These are phyloP conservation scores for Kazachstania viticola DNA, from an alignment of 805 yeast genomes.

Conservation along the genomic window DNA sequence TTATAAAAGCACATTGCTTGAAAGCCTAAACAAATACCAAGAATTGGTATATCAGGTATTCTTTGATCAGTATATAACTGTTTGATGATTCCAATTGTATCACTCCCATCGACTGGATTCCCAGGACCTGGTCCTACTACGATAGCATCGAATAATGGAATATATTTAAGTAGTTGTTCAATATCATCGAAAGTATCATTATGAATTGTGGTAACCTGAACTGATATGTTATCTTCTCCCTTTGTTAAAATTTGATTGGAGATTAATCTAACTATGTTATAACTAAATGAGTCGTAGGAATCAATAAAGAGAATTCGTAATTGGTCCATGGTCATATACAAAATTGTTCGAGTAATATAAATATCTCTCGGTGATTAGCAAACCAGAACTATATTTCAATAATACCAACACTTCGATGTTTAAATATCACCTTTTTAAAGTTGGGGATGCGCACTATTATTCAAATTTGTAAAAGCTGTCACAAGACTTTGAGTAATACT, in stretches of 20 bases:
- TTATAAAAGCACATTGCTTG: slow-evolving; percentile 62
- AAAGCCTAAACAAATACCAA: slow-evolving; percentile 91
- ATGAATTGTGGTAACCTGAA: slow-evolving; percentile 28
- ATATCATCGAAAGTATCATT: slow-evolving; percentile 27
- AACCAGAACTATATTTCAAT: too few relatives aligned
- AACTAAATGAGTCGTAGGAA: slow-evolving; percentile 92
- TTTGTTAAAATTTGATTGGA: slow-evolving; percentile 27
- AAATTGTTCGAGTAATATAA: too few relatives aligned
- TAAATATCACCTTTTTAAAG: too few relatives aligned
- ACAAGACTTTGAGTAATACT: too few relatives aligned
- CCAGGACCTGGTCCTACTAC: slow-evolving; percentile 98
- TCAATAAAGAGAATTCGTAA: slow-evolving; percentile 41
- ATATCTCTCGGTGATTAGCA: too few relatives aligned
- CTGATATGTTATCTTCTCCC: slow-evolving; percentile 5
- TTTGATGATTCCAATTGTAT: slow-evolving; percentile 66
- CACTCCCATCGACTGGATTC: slow-evolving; percentile 43
- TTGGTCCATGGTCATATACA: slow-evolving; percentile 6
- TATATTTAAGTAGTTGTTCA: slow-evolving; percentile 29
- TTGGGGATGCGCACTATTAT: too few relatives aligned
- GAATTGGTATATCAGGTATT: slow-evolving; percentile 42
- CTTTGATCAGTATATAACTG: slow-evolving; percentile 34
- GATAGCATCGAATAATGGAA: slow-evolving; percentile 56
- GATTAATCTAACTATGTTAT: slow-evolving; percentile 58
- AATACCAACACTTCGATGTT: too few relatives aligned
- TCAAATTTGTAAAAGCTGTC: too few relatives aligned